These are phyloP conservation scores for Chrysopogon serrulatus DNA, from an alignment of 176 grass and related monocot species.

Conservation along the genomic window DNA sequence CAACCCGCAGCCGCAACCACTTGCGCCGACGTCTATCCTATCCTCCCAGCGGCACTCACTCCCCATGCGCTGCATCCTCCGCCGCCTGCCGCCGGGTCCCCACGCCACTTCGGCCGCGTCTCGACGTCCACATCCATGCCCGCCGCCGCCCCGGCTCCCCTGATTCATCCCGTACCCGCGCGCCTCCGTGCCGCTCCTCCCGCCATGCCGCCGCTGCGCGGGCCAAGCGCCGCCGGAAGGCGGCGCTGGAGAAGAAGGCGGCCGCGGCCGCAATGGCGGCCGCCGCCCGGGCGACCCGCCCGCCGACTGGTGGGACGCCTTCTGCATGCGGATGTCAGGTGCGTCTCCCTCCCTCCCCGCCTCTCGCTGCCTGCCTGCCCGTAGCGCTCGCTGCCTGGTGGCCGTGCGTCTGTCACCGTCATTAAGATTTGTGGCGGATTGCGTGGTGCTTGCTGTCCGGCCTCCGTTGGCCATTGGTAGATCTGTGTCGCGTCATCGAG, in stretches of 20 bases:
- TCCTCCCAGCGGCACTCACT: not conserved
- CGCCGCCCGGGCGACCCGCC: not conserved
- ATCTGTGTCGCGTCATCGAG: conserved; percentile 11
- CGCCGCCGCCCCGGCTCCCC: not conserved
- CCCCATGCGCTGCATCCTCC: not conserved
- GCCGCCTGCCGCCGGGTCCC: not conserved
- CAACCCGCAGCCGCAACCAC: not conserved
- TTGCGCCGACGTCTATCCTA: not conserved
- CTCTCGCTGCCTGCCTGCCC: not conserved
- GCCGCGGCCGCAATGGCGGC: conserved; percentile 39
- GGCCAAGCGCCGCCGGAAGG: conserved; percentile 45
- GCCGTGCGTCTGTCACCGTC: not conserved
- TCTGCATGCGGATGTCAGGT: conserved; percentile 49
- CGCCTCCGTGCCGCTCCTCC: not conserved
- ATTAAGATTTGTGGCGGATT: conserved; percentile 34
- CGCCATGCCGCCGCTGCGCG: conserved; percentile 29
- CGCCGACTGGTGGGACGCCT: conserved; percentile 52
- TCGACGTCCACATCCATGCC: not conserved
- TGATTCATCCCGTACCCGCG: conserved; percentile 18
- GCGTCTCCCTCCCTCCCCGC: not conserved
- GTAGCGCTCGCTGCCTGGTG: not conserved
- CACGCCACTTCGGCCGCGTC: conserved; percentile 10
- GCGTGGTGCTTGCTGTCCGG: not conserved
- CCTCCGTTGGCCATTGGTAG: conserved; percentile 1
- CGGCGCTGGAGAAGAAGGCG: conserved; percentile 50